phyloP scores from a whole-genome alignment of 805 yeast species.

The Candida maesae region DNA sequence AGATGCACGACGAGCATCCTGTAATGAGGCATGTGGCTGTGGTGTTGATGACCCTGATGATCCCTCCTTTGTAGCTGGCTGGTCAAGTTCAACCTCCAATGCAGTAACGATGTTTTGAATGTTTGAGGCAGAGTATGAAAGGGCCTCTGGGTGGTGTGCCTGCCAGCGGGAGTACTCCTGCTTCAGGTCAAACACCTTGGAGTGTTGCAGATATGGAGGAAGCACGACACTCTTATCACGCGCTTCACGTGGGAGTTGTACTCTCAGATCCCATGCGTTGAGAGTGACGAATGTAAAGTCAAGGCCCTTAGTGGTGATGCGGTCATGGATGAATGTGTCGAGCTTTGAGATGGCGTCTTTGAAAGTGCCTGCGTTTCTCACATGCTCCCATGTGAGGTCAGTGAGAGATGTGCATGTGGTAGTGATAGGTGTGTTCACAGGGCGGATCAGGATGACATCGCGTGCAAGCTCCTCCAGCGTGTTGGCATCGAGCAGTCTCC shows the following conservation, averaged over 20 bases:
- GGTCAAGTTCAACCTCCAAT: constrained; percentile 25
- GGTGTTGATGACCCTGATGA: constrained; percentile 1
- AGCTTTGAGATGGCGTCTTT: constrained; percentile 58
- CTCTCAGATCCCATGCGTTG: constrained; percentile 68
- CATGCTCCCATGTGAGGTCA: constrained; percentile 57
- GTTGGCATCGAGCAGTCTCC: constrained; percentile 57
- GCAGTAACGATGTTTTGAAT: constrained; percentile 28
- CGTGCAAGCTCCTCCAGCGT: constrained; percentile 40
- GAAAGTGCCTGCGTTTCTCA: constrained; percentile 53
- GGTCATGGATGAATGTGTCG: constrained; percentile 46
- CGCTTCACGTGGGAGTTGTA: constrained; percentile 77
- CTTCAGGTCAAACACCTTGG: constrained; percentile 71
- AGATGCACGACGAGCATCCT: constrained; percentile 37
- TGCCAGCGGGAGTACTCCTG: constrained; percentile 75
- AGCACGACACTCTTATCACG: constrained; percentile 67
- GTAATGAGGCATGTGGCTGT: not conserved
- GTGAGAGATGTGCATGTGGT: constrained; percentile 49
- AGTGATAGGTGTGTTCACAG: constrained; percentile 63
- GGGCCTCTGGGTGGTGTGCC: constrained; percentile 51
- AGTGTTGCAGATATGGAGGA: constrained; percentile 72
- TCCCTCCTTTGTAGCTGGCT: not conserved
- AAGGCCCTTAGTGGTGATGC: constrained; percentile 36
- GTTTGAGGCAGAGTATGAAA: constrained; percentile 29
- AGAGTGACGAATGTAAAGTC: constrained; percentile 66
- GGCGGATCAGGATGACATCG: constrained; percentile 52